Base-by-base conservation (phyloP, 2,329 filamentous ascomycete species). In the Fusarium decemcellulare region DNA sequence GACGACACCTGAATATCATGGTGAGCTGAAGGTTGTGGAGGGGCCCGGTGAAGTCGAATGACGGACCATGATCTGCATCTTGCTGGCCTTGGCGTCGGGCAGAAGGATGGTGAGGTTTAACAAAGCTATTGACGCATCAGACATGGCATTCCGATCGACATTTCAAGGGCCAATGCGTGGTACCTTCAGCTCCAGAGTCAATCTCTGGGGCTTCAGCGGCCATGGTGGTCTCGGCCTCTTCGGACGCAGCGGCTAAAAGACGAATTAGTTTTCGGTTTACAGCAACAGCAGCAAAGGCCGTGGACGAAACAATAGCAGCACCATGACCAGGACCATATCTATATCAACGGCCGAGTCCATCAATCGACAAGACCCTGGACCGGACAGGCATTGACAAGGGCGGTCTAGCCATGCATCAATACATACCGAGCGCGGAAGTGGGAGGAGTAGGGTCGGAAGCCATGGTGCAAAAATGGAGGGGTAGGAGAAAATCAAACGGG, bases 41-140 rank as follows among this genome's bases (percentile, higher is more conserved):
- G 37, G 32, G 29, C 40, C 55, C 44, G 29, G 51, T 63, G 29
- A 59, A 57, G 48, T 48, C 54, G 46, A 51, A 46, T 48, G 59
- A 83, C 88, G 82, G 81, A 97, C 94, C 89, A 94, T 95, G 73
- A 98, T 90, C 79, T 95, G 90, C 76, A 97, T 92, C 81, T 93
- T 91, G 74, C 90, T 88, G 12, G 93, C 90, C 60, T 78, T 74
- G 74, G 91, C 88, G 78, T 95, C 92, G 59, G 95, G 95, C 62
- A 98, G 88, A 79, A 92, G 89, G 76, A 98, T 90, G 65, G 90
- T 92, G 76, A 98, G 76, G 64, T 85, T 84, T 74, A 89, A 85
- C 55, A 90, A 81, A 61, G 86, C 86, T 85, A 75, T 42, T 62
- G 36, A 44, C 15, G 40, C 30, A 52, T 72, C 55, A 73, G 72